Percentiles rank a stretch among this genome's conserved stretches.
Evolutionary conservation across 2,329 filamentous ascomycete genomes (phyloP).

Genomic region (Colletotrichum lini): DNA sequence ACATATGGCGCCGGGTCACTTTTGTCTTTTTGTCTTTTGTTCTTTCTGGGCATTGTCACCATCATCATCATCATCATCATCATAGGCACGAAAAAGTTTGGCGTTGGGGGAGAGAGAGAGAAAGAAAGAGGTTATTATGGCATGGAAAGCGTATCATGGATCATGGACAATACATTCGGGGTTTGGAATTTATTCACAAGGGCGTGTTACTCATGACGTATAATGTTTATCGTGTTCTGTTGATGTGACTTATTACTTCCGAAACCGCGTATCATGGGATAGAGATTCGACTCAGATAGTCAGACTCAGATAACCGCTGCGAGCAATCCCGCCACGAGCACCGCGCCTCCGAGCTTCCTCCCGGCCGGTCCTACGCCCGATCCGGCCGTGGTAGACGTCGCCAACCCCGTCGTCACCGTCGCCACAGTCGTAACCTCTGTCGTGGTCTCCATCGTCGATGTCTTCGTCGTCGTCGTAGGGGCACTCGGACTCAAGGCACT

Average conservation of each 20-base stretch:
- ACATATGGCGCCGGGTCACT: slow-evolving; percentile 14
- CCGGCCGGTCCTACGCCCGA: neutral
- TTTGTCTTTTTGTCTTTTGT: neutral
- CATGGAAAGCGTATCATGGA: slow-evolving; percentile 1
- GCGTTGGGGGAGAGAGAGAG: neutral
- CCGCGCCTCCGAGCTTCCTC: neutral
- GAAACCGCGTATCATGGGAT: neutral
- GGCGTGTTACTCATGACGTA: neutral
- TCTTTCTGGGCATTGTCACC: no score
- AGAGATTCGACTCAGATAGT: no score
- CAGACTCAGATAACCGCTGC: slow-evolving; percentile 2
- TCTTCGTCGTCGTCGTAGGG: slow-evolving; percentile 9
- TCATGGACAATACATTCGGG: neutral
- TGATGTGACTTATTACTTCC: neutral
- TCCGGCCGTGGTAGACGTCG: neutral
- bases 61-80: neutral
- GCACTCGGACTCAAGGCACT: slow-evolving; percentile 12
- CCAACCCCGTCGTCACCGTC: neutral
- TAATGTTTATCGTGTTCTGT: neutral
- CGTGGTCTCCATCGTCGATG: neutral
- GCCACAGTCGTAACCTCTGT: neutral
- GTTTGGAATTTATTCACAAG: neutral
- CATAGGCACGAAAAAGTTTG: slow-evolving; percentile 9
- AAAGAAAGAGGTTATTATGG: neutral
- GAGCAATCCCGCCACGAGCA: slow-evolving; percentile 23